Evolutionary conservation across 768 basidiomycete genomes (phyloP), one percentile per base, ranked within the genome.

Genomic region (Hypholoma fasciculare): DNA sequence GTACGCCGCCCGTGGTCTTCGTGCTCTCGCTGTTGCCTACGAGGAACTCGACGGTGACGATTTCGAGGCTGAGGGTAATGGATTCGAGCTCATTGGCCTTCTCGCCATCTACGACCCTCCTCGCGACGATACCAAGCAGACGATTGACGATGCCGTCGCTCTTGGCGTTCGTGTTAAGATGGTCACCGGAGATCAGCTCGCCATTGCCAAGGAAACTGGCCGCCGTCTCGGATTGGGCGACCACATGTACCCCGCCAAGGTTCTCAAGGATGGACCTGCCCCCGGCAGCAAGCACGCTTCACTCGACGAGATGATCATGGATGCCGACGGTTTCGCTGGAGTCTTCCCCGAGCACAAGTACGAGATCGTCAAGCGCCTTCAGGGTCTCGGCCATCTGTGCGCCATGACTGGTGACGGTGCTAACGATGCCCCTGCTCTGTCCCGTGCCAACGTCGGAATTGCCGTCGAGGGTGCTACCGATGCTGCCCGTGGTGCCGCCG

Each of bases 401-500:
- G 96, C 96, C 58, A 98, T 98, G 96, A 98, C 96, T 72, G 96
- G 96, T 83, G 96, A 98, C 69, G 96, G 96, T 84, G 96, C 96
- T 70, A 98, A 98, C 73, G 96, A 98, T 63, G 96, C 96, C 56
- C 96, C 96, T 54, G 96, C 96, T 69, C 83, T 98, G 40, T 96
- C 96, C 59, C 93, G 96, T 71, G 96, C 96, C 73, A 98, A 98
- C 73, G 96, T 98, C 69, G 96, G 96, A 89, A 98, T 98, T 62
- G 96, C 96, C 62, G 96, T 98, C 69, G 96, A 98, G 74, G 96
- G 96, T 86, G 95, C 96, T 57, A 98, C 96, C 37, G 96, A 98
- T 67, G 96, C 96, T 66, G 96, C 96, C 66, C 94, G 96, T 76
- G 94, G 96, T 74, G 96, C 96, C 54, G 96, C 96, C 65, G 96